Conservation (phyloP, 257 asterid species). For the Haberlea rhodopensis region DNA sequence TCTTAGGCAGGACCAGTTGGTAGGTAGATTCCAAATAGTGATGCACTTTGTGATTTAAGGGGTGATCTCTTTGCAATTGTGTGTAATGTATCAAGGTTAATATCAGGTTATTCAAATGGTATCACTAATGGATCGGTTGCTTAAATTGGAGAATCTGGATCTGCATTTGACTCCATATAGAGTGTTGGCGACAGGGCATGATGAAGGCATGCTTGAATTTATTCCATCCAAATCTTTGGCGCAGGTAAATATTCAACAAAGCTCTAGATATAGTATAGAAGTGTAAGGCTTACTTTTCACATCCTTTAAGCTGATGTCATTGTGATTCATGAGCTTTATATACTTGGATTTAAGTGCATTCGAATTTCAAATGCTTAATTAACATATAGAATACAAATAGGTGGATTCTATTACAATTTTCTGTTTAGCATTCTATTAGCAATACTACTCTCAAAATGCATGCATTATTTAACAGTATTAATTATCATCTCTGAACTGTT, state of each 20-base stretch:
- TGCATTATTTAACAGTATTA: neutral
- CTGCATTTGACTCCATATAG: constrained; percentile 92
- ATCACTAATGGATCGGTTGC: constrained; percentile 90
- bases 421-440: neutral
- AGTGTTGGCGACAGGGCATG: constrained; percentile 96
- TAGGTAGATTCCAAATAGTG: constrained; percentile 28
- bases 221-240: constrained; percentile 95
- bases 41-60: neutral
- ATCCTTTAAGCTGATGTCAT: constrained; percentile 6
- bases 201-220: constrained; percentile 98
- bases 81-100: constrained; percentile 16
- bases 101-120: constrained; percentile 96
- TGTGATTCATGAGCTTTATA: neutral
- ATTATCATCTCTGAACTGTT: constrained; percentile 11
- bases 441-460: neutral
- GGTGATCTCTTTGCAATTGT: constrained; percentile 9
- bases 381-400: neutral
- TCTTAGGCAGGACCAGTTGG: constrained; percentile 99
- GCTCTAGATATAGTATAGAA: neutral
- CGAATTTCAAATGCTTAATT: neutral
- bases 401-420: neutral
- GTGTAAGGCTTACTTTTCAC: constrained; percentile 9
- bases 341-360: neutral
- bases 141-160: constrained; percentile 96
- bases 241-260: constrained; percentile 52